A percentile compares a stretch with the other conserved stretches of the same genome.
These are phyloP conservation scores for Geotrichum carabidarum DNA, from an alignment of 1,139 yeast species.

Conservation along the genomic window DNA sequence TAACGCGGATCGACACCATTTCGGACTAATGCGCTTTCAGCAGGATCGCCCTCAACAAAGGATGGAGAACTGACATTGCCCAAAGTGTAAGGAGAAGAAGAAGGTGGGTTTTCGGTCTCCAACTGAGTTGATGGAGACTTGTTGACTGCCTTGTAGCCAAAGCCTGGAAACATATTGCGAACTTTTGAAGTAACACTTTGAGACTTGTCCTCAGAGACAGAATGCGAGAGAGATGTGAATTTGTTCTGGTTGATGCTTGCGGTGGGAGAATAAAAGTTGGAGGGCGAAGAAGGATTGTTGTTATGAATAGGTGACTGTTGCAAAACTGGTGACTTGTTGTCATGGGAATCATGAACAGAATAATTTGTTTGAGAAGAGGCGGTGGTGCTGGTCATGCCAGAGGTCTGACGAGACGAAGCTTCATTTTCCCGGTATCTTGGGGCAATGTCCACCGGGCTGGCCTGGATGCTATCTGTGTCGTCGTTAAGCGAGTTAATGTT, in stretches of 20 bases:
- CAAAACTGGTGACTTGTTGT: constrained; percentile 12
- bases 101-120: background rate
- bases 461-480: constrained; percentile 15
- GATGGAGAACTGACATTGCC: constrained; percentile 15
- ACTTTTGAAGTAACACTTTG: constrained; percentile 14
- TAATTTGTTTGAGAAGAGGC: constrained; percentile 12
- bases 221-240: constrained; percentile 7
- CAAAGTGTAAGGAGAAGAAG: constrained; percentile 4
- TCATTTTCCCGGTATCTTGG: background rate
- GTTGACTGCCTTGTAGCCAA: constrained; percentile 16
- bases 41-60: constrained; percentile 11
- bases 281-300: constrained; percentile 1
- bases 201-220: constrained; percentile 2
- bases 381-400: constrained; percentile 11
- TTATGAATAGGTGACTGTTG: background rate
- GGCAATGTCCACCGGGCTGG: constrained; percentile 16
- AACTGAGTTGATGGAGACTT: constrained; percentile 2
- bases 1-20: background rate
- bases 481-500: background rate
- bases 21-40: background rate
- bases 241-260: constrained; percentile 3
- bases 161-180: constrained; percentile 20
- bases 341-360: constrained; percentile 2
- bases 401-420: constrained; percentile 2
- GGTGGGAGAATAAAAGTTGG: background rate